Evolutionary conservation across 2,329 filamentous ascomycete species (phyloP).

Genomic region (Didymella pomorum): DNA sequence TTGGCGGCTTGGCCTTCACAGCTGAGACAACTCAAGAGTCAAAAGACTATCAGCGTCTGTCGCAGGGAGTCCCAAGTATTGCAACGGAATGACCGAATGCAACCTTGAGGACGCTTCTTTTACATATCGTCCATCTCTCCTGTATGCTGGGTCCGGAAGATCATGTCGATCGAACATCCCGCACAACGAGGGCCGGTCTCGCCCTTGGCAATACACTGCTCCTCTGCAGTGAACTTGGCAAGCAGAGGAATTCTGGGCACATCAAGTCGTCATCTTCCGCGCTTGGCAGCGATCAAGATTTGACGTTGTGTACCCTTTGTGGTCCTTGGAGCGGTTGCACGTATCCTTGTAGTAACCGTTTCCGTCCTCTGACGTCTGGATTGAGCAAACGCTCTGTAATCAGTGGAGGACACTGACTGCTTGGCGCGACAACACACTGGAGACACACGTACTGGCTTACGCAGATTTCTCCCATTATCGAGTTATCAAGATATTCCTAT

Average conservation of each 20-base stretch:
- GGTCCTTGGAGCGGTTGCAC: slow-evolving; percentile 9
- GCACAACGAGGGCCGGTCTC: neutral
- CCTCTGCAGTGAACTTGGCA: slow-evolving; percentile 25
- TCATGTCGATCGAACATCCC: neutral
- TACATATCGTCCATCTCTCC: neutral
- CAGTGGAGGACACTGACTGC: slow-evolving; percentile 3
- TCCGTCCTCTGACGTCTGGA: neutral
- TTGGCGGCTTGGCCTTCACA: slow-evolving; percentile 19
- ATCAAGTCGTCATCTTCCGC: slow-evolving; percentile 28
- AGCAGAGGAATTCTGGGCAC: slow-evolving; percentile 27
- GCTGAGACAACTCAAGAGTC: slow-evolving; percentile 16
- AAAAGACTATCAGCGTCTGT: neutral
- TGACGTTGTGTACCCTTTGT: slow-evolving; percentile 16
- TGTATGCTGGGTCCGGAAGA: neutral
- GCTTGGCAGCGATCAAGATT: slow-evolving; percentile 29
- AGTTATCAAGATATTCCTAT: neutral
- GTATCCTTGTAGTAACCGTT: neutral
- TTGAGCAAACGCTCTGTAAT: neutral
- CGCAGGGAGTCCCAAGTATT: neutral
- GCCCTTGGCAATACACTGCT: slow-evolving; percentile 25
- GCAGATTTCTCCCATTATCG: neutral
- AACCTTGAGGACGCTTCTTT: neutral
- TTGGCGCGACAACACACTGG: slow-evolving; percentile 11
- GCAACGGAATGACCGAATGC: neutral
- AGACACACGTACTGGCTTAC: slow-evolving; percentile 1